These are phyloP conservation scores for Lactuca sativa DNA, from an alignment of 129 eudicot species.

Conservation along the genomic window DNA sequence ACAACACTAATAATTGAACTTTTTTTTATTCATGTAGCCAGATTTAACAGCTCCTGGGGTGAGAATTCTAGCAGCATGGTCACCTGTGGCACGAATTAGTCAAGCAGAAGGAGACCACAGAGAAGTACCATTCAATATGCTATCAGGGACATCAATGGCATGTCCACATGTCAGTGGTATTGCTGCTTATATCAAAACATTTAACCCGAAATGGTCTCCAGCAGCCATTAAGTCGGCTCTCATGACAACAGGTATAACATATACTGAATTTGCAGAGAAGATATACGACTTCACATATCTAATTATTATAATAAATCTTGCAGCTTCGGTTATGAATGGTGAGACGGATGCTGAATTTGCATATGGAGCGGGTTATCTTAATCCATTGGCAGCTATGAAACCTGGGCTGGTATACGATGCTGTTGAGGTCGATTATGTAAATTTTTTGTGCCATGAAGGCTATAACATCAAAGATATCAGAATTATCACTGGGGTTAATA, in stretches of 20 bases:
- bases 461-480: conserved; percentile 1
- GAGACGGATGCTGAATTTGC: conserved; percentile 30
- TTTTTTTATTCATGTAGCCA: conserved; percentile 14
- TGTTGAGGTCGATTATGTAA: conserved; percentile 16
- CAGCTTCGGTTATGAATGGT: conserved; percentile 25
- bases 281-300: not conserved
- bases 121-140: conserved; percentile 21
- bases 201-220: conserved; percentile 35
- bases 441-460: conserved; percentile 23
- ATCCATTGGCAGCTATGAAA: conserved; percentile 23
- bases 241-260: conserved; percentile 33
- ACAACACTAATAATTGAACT: not conserved
- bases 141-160: conserved; percentile 34
- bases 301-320: not conserved
- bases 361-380: conserved; percentile 29
- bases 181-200: conserved; percentile 32
- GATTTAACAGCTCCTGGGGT: conserved; percentile 36
- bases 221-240: conserved; percentile 36
- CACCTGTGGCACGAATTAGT: conserved; percentile 19
- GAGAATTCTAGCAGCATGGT: conserved; percentile 33
- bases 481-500: conserved; percentile 14
- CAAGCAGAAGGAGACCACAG: conserved; percentile 7
- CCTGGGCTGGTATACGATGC: conserved; percentile 37
- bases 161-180: conserved; percentile 38
- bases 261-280: not conserved